Conservation (phyloP, 768 basidiomycete species). For the Coprinopsis marcescibilis region DNA sequence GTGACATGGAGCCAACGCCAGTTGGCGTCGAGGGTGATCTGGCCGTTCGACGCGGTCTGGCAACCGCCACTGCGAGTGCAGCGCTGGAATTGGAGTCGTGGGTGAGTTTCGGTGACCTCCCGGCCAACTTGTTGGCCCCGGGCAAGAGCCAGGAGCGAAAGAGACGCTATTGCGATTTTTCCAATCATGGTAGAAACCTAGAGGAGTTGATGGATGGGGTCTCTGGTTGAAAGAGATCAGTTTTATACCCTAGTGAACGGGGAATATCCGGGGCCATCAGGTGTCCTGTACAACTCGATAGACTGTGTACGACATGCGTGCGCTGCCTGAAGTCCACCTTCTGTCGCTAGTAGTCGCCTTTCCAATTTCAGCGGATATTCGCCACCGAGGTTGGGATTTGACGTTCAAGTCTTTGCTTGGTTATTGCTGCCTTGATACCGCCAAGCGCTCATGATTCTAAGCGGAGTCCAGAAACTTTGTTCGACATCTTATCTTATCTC, state of each 20-base stretch:
- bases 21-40: conserved; percentile 39
- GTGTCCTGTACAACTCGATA: no score
- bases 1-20: conserved; percentile 44
- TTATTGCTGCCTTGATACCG: no score
- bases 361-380: neutral
- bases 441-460: no score
- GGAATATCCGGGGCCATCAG: neutral
- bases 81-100: conserved; percentile 32
- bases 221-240: no score
- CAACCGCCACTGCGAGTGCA: conserved; percentile 35
- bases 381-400: neutral
- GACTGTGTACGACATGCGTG: no score
- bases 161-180: conserved; percentile 2
- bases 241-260: neutral
- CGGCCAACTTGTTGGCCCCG: conserved; percentile 42
- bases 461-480: no score
- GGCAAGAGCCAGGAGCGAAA: conserved; percentile 22
- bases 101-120: conserved; percentile 38
- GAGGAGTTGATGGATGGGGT: neutral
- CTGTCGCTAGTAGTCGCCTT: no score
- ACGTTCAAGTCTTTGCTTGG: no score
- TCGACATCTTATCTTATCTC: no score
- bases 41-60: conserved; percentile 23
- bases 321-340: neutral
- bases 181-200: conserved; percentile 1